Conservation (phyloP, 345 rosid species). For the Murraya paniculata region DNA sequence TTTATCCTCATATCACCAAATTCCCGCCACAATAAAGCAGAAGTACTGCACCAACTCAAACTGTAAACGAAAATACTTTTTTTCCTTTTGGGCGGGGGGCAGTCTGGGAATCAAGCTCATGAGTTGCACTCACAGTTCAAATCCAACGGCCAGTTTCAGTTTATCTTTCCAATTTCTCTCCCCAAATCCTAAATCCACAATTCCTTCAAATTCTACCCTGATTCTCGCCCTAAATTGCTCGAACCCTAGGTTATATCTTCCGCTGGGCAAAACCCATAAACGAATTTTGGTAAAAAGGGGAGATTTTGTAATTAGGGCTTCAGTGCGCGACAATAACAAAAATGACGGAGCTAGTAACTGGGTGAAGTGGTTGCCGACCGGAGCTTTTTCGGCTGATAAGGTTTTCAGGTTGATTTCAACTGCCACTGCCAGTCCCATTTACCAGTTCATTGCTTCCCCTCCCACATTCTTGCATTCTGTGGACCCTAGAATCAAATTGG, state of each 20-base stretch:
- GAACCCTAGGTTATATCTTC: conserved; percentile 22
- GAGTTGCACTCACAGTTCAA: conserved; percentile 34
- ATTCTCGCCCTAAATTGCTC: not conserved
- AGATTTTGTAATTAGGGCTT: conserved; percentile 34
- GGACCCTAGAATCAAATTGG: conserved; percentile 88
- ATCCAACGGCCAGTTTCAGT: conserved; percentile 25
- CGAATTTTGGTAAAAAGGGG: conserved; percentile 11
- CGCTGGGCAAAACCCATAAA: conserved; percentile 10
- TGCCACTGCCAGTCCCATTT: conserved; percentile 84
- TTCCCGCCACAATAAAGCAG: conserved; percentile 17
- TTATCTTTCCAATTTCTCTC: not conserved
- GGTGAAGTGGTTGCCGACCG: conserved; percentile 60
- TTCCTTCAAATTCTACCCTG: conserved; percentile 10
- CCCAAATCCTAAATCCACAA: conserved; percentile 27
- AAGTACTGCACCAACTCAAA: not conserved
- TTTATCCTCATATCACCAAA: not conserved
- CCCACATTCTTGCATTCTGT: conserved; percentile 77
- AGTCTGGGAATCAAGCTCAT: conserved; percentile 21
- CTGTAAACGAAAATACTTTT: not conserved
- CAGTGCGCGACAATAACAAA: conserved; percentile 25
- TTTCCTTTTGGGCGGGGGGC: not conserved
- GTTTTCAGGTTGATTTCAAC: conserved; percentile 65
- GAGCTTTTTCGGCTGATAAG: conserved; percentile 64
- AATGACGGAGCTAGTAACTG: conserved; percentile 38
- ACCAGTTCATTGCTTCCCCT: conserved; percentile 82